phyloP scores from a whole-genome alignment of 305 asterid genomes.

The Solanum hybrid region DNA sequence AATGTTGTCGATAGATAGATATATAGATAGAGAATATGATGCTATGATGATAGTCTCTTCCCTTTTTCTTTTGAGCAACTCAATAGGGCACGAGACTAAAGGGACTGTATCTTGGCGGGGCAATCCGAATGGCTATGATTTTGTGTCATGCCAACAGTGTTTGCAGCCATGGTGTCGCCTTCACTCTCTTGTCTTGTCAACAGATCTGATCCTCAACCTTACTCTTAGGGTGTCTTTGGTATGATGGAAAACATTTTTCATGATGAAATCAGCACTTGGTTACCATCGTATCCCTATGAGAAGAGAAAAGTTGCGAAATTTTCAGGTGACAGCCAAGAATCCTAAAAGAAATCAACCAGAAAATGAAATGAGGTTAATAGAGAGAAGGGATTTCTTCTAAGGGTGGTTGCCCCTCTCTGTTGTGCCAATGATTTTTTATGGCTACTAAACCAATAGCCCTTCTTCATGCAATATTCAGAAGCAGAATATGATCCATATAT shows the following conservation, averaged over 20 bases:
- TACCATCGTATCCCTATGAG: neutral
- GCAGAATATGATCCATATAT: neutral
- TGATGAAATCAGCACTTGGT: neutral
- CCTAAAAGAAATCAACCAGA: neutral
- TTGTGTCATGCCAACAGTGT: neutral
- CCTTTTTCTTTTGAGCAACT: neutral
- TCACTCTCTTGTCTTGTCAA: neutral
- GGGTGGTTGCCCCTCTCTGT: slow-evolving; percentile 30
- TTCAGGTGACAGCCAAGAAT: neutral
- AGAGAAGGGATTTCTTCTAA: slow-evolving; percentile 6
- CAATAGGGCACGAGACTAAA: neutral
- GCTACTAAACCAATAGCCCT: neutral
- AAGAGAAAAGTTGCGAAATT: neutral
- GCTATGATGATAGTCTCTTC: neutral
- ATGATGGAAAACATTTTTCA: neutral
- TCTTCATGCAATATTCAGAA: neutral
- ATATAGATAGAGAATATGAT: neutral
- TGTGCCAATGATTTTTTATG: slow-evolving; percentile 1
- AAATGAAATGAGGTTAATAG: neutral
- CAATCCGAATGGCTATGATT: neutral
- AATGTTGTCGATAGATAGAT: neutral
- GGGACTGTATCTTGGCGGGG: neutral
- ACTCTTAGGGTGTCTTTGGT: neutral
- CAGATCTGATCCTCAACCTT: slow-evolving; percentile 15
- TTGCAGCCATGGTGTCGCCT: neutral